phyloP scores from a whole-genome alignment of 1,139 yeast species.

The Candida smagusa region DNA sequence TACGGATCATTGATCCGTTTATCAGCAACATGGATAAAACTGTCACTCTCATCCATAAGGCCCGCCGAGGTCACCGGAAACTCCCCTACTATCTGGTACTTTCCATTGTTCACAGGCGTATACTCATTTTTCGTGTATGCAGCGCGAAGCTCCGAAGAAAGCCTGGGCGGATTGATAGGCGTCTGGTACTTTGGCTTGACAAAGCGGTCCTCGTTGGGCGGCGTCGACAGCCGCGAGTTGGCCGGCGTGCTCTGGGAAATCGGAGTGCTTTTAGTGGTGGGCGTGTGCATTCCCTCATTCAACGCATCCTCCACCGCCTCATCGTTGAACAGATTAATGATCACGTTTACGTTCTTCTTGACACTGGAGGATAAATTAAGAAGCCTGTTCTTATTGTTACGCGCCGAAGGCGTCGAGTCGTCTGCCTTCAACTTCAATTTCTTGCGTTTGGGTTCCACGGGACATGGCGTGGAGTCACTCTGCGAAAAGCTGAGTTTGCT shows the following conservation, averaged over 20 bases:
- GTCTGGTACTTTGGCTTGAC: constrained; percentile 20
- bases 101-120: constrained; percentile 10
- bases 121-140: constrained; percentile 16
- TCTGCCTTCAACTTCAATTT: constrained; percentile 13
- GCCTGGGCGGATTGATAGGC: constrained; percentile 8
- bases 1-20: constrained; percentile 43
- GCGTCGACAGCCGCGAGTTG: constrained; percentile 21
- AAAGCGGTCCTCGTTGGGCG: constrained; percentile 34
- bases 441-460: constrained; percentile 22
- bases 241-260: constrained; percentile 25
- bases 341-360: constrained; percentile 13
- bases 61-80: constrained; percentile 37
- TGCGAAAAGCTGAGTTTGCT: constrained; percentile 18
- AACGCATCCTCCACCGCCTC: constrained; percentile 8
- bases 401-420: constrained; percentile 19
- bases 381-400: constrained; percentile 12
- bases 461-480: constrained; percentile 25
- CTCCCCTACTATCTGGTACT: constrained; percentile 33
- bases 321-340: constrained; percentile 11
- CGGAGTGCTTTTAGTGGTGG: constrained; percentile 14
- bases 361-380: constrained; percentile 17
- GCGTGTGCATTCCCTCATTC: constrained; percentile 7
- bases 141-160: constrained; percentile 12
- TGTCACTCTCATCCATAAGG: constrained; percentile 33
- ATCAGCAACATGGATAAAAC: constrained; percentile 37